phyloP scores from a whole-genome alignment of 306 rosid genomes.

The Pachyrhizus erosus region DNA sequence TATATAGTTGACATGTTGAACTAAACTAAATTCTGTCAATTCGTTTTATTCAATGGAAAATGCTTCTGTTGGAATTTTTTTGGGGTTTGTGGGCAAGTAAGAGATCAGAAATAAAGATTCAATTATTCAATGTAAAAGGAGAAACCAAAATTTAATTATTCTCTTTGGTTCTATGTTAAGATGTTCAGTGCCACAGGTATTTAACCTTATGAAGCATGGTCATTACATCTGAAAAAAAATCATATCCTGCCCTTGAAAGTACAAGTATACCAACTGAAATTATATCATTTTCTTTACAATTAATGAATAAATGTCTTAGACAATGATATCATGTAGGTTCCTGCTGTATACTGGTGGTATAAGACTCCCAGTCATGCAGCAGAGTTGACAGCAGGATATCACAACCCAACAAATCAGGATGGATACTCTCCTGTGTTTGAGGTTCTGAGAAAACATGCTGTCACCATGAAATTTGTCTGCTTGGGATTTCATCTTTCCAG shows the following conservation, averaged over 20 bases:
- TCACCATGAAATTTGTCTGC: conserved; percentile 83
- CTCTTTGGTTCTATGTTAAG: neutral
- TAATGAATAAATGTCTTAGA: conserved; percentile 27
- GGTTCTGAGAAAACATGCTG: conserved; percentile 77
- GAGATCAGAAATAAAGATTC: neutral
- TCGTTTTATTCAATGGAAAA: conserved; percentile 27
- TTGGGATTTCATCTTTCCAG: conserved; percentile 66
- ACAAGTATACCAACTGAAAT: conserved; percentile 17
- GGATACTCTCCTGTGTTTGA: conserved; percentile 90
- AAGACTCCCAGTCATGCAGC: conserved; percentile 94
- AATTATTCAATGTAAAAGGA: neutral
- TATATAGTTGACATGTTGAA: neutral
- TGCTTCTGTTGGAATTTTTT: neutral
- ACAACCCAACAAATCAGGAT: conserved; percentile 92
- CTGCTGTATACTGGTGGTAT: conserved; percentile 96
- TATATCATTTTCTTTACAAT: conserved; percentile 21
- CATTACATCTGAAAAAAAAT: conserved; percentile 16
- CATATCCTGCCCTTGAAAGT: neutral
- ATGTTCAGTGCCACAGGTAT: neutral
- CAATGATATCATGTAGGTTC: conserved; percentile 68
- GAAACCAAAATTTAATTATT: neutral
- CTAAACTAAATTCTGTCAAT: too few species aligned
- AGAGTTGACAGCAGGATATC: conserved; percentile 94
- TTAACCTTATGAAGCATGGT: conserved; percentile 10
- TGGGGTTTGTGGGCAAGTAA: too few species aligned